Evolutionary conservation across 1,284 basidiomycete species (phyloP).

Genomic region (Salmacisia buchloeana): DNA sequence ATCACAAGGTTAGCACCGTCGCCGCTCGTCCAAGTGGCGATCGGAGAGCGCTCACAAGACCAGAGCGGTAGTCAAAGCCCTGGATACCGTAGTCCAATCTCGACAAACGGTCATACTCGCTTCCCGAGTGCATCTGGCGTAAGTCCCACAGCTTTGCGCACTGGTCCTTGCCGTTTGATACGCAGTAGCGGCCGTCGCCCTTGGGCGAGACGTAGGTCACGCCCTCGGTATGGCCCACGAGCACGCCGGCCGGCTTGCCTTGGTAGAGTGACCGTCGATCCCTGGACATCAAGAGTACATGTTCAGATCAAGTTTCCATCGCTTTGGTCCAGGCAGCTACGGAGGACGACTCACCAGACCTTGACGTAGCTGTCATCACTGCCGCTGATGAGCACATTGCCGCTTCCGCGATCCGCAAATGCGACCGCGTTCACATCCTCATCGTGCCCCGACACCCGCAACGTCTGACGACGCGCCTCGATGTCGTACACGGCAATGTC

Average conservation of each 20-base stretch:
- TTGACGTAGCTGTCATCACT: slow-evolving; percentile 91
- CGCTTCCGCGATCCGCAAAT: slow-evolving; percentile 84
- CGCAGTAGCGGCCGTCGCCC: slow-evolving; percentile 84
- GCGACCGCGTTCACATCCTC: slow-evolving; percentile 92
- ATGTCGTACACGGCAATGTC: slow-evolving; percentile 80
- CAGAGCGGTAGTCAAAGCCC: slow-evolving; percentile 71
- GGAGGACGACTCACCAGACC: slow-evolving; percentile 60
- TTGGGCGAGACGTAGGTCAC: slow-evolving; percentile 51
- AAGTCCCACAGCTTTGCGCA: slow-evolving; percentile 87
- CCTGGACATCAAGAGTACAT: slow-evolving; percentile 54
- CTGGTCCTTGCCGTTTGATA: slow-evolving; percentile 98
- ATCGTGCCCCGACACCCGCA: slow-evolving; percentile 75
- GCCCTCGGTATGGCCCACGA: slow-evolving; percentile 84
- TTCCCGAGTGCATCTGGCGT: slow-evolving; percentile 66
- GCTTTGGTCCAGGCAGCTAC: not conserved
- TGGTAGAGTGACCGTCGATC: slow-evolving; percentile 78
- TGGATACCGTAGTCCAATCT: slow-evolving; percentile 60
- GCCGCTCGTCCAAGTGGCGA: too few relatives aligned
- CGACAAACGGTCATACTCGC: slow-evolving; percentile 47
- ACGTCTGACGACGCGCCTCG: slow-evolving; percentile 67
- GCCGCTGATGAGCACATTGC: slow-evolving; percentile 87
- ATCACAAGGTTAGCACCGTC: too few relatives aligned
- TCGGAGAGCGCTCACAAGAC: slow-evolving; percentile 9
- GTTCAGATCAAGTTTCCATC: not conserved
- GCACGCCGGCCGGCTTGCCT: slow-evolving; percentile 77